These are phyloP conservation scores for Hypoxylon sp. DNA, from an alignment of 2,329 filamentous ascomycete species.

Conservation along the genomic window DNA sequence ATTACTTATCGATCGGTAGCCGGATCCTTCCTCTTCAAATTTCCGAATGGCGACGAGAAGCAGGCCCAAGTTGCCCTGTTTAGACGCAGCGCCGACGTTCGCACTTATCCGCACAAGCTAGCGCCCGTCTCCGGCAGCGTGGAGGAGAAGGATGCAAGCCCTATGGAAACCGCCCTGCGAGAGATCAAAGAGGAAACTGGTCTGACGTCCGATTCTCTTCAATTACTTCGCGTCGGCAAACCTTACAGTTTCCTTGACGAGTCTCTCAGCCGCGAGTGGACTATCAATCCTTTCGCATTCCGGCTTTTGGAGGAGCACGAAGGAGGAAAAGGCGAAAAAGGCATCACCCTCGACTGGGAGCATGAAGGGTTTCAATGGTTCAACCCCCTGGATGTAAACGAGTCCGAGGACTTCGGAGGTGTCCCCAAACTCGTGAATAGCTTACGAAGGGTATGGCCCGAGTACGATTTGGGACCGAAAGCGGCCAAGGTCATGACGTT, in stretches of 20 bases:
- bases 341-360: conserved; percentile 71
- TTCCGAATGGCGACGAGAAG: conserved; percentile 51
- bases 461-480: conserved; percentile 60
- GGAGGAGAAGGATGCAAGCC: conserved; percentile 62
- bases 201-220: conserved; percentile 60
- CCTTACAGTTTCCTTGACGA: conserved; percentile 68
- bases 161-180: conserved; percentile 69
- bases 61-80: conserved; percentile 69
- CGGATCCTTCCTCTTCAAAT: conserved; percentile 64
- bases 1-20: conserved; percentile 57
- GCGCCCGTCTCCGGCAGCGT: conserved; percentile 73
- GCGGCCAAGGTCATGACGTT: conserved; percentile 60
- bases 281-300: conserved; percentile 72
- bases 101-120: conserved; percentile 70
- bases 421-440: conserved; percentile 70
- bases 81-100: conserved; percentile 68
- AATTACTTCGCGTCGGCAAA: conserved; percentile 67
- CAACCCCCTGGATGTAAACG: conserved; percentile 62
- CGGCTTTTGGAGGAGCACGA: conserved; percentile 57
- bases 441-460: conserved; percentile 69
- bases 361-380: conserved; percentile 70
- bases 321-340: conserved; percentile 55
- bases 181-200: conserved; percentile 73
- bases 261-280: conserved; percentile 68
- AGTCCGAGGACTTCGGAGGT: conserved; percentile 59